Evolutionary conservation across 805 yeast genomes (phyloP).

Genomic region (Hanseniaspora singularis): DNA sequence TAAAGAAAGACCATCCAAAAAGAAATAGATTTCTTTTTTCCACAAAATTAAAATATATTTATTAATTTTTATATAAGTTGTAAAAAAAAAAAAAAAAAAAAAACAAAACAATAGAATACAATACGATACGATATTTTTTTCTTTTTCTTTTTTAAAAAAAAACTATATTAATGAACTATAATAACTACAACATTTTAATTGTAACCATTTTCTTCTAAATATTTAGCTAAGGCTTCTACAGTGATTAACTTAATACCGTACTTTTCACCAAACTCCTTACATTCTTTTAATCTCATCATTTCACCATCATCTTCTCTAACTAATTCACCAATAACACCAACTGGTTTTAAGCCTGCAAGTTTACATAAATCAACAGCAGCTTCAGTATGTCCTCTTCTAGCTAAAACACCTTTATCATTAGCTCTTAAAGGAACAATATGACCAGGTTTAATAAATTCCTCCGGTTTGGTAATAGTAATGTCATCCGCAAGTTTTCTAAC

Average conservation of each 20-base stretch:
- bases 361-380: slow-evolving; percentile 83
- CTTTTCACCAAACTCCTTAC: slow-evolving; percentile 53
- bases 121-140: not conserved
- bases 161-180: not conserved
- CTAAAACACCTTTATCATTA: slow-evolving; percentile 64
- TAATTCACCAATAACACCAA: slow-evolving; percentile 85
- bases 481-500: slow-evolving; percentile 53
- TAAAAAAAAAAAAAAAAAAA: not conserved
- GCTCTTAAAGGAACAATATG: slow-evolving; percentile 91
- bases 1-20: slow-evolving; percentile 34
- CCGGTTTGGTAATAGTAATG: slow-evolving; percentile 37
- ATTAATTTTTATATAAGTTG: not conserved
- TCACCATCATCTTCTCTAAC: slow-evolving; percentile 87
- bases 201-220: slow-evolving; percentile 30
- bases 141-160: too few relatives aligned
- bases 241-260: slow-evolving; percentile 60
- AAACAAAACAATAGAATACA: not conserved
- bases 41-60: too few relatives aligned
- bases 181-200: too few relatives aligned
- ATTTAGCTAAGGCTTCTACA: slow-evolving; percentile 58
- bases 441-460: slow-evolving; percentile 80
- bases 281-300: slow-evolving; percentile 89
- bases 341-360: slow-evolving; percentile 69
- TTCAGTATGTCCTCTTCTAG: slow-evolving; percentile 92
- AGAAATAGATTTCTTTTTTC: slow-evolving; percentile 17